Base-by-base conservation (phyloP, 352 stramenopile genomes). In the Phytophthora pisi region DNA sequence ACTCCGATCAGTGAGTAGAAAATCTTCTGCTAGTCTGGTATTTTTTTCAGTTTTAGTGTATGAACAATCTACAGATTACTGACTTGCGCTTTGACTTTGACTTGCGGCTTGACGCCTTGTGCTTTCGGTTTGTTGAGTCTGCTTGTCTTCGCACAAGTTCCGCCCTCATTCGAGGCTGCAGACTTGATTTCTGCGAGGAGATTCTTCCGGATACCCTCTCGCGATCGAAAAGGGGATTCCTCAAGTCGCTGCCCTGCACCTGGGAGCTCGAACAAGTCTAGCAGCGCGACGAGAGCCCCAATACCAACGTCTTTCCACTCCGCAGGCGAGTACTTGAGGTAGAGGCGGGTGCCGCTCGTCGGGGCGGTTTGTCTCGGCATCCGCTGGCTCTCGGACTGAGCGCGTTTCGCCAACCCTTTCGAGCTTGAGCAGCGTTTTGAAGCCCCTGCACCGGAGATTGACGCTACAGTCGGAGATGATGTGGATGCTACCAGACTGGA, bases 271-370 rank as follows among this genome's bases (percentile, higher is more conserved):
- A 85, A 86, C 16, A 92, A 53, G 56, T 94, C 86, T 4, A 93
- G 50, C 2, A 96, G 54, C 0, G 86, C 82, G 2, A 89, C 38
- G 28, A 90, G 54, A 18, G 78, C 79, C 2, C 82, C 86, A 5
- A 88, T 77, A 0, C 88, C 88, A 13, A 96, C 86, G 28, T 92
- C 83, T 30, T 61, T 79, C 82, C 84, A 96, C 31, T 84, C 80
- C 7, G 64, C 69, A 6, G 85, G 84, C 0, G 82, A 81, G 30
- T 90, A 95, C 65, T 93, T 93, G 40, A 75, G 68, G 34, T 88
- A 88, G 15, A 86, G 49, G 23, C 77, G 78, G 46, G 66, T 73
- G 8, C 70, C 66, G 45, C 60, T 67, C 2, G 64, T 64, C 45
- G 62, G 67, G 20, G 51, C 50, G 45, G 62, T 10, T 26, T 63